phyloP scores from a whole-genome alignment of 371 early-diverging fungal genomes.

The Smittium culicis region DNA sequence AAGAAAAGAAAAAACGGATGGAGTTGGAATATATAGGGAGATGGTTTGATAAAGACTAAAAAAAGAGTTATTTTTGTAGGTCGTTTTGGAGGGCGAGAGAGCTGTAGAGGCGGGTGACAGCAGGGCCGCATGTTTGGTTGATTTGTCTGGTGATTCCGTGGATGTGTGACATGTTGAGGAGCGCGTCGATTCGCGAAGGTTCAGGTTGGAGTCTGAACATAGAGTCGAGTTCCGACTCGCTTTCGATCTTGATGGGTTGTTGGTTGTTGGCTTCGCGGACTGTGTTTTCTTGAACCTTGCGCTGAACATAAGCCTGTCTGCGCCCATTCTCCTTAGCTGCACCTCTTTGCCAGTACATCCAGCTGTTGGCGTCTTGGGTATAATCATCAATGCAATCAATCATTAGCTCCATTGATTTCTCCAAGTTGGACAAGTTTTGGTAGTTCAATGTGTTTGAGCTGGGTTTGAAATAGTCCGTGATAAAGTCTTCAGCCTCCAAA shows the following conservation, averaged over 20 bases:
- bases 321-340: constrained; percentile 73
- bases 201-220: constrained; percentile 61
- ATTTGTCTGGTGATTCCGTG: constrained; percentile 82
- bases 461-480: constrained; percentile 50
- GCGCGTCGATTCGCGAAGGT: constrained; percentile 77
- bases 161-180: constrained; percentile 77
- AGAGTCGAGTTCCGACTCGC: constrained; percentile 58
- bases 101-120: constrained; percentile 65
- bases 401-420: constrained; percentile 77
- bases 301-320: constrained; percentile 43
- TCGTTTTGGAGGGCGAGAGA: background rate
- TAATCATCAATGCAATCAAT: constrained; percentile 80
- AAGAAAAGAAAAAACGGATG: too few relatives aligned
- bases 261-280: constrained; percentile 57
- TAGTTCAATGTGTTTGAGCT: constrained; percentile 74
- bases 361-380: constrained; percentile 79
- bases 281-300: constrained; percentile 64
- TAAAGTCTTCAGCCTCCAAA: constrained; percentile 7
- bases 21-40: too few relatives aligned
- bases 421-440: constrained; percentile 53
- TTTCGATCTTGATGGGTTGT: constrained; percentile 48
- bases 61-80: too few relatives aligned
- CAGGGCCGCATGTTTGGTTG: constrained; percentile 78
- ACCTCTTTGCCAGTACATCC: constrained; percentile 84
- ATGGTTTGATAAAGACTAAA: too few relatives aligned